Base-by-base conservation (phyloP, 768 basidiomycete genomes). In the Lyophyllum semitale region DNA sequence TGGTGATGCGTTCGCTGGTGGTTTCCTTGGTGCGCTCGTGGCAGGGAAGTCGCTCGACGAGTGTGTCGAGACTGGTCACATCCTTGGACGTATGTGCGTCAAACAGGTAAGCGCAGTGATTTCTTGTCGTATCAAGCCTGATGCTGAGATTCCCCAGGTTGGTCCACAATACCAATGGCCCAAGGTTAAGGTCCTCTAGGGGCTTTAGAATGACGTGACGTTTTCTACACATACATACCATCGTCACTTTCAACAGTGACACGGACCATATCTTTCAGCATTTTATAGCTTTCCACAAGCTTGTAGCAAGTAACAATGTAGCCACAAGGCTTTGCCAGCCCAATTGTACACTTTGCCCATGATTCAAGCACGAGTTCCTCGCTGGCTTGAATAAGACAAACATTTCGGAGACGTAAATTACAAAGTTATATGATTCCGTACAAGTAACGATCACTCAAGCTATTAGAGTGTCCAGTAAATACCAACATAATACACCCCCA, bases 1-100 rank as follows among this genome's bases (percentile, higher is more conserved):
- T 20, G 97, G 97, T 40, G 96, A 99, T 69, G 93, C 93, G 40
- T 98, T 99, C 64, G 94, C 95, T 23, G 97, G 96, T 54, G 97
- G 92, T 35, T 95, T 98, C 82, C 73, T 98, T 50, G 97, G 93
- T 48, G 95, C 89, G 1, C 78, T 84, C 53, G 86, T 92, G 48
- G 70, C 82, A 32, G 95, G 93, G 12, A 97, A 93, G 80, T 73
- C 67, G 26, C 65, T 93, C 26, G 86, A 89, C 18, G 87, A 93
- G 70, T 81, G 81, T 44, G 82, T 99, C 55, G 84, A 89, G 73
- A 84, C 81, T 26, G 97, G 96, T 1, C 96, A 98, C 74, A 87
- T 85, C 70, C 63, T 97, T 63, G 95, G 89, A 37, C 75, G 83
- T 45, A 91, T 95, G 82, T 90, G 88, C 75, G 88, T 98, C 48